phyloP scores from a whole-genome alignment of 1,284 basidiomycete species.

The Trichosporon asahii region DNA sequence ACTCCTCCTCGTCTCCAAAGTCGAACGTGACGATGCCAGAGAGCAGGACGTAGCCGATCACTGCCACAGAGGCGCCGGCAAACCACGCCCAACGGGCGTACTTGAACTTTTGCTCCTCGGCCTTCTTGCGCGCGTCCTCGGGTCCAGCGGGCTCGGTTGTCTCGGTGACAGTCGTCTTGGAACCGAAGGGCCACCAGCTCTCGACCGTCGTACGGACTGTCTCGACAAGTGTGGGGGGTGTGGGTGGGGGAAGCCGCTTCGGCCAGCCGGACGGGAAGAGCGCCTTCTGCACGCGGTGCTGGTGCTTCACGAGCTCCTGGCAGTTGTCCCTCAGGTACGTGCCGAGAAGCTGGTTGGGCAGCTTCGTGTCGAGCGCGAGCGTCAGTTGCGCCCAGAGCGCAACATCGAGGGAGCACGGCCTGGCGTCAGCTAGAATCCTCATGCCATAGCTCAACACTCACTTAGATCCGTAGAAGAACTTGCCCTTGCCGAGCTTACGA shows the following conservation, averaged over 20 bases:
- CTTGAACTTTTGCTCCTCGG: constrained; percentile 34
- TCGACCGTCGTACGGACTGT: background rate
- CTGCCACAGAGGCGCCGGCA: constrained; percentile 33
- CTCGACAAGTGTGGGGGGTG: background rate
- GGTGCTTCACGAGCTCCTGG: constrained; percentile 39
- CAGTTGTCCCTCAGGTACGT: constrained; percentile 40
- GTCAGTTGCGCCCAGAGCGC: constrained; percentile 49
- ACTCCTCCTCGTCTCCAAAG: constrained; percentile 31
- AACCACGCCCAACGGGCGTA: constrained; percentile 44
- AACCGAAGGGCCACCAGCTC: background rate
- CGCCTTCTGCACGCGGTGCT: constrained; percentile 30
- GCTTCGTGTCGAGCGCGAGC: constrained; percentile 42
- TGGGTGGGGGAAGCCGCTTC: constrained; percentile 10
- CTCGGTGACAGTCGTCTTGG: background rate
- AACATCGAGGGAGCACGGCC: constrained; percentile 46
- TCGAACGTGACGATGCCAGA: constrained; percentile 65
- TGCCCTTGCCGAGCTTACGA: constrained; percentile 28
- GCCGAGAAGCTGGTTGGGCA: constrained; percentile 47
- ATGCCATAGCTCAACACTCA: constrained; percentile 16
- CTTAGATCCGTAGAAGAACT: constrained; percentile 37
- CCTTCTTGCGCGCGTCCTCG: constrained; percentile 14
- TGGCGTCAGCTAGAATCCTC: constrained; percentile 16
- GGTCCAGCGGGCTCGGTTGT: background rate
- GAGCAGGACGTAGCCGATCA: constrained; percentile 84
- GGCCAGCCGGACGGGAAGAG: constrained; percentile 30